phyloP scores from a whole-genome alignment of 2,329 filamentous ascomycete species.

The Arachnomyces sp. region DNA sequence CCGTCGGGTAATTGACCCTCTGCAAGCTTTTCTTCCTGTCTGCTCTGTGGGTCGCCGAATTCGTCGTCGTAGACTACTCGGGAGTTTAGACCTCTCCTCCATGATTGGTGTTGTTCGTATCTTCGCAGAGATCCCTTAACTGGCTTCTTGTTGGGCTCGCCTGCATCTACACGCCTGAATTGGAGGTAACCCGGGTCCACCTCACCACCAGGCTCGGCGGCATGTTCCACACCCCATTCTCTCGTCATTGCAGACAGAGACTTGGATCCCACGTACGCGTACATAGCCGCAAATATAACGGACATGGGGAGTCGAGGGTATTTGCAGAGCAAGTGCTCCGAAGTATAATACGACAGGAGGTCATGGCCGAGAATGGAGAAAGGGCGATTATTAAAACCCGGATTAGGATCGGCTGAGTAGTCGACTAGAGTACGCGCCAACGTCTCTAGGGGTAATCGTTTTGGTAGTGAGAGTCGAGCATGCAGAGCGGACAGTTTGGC shows the following conservation, averaged over 20 bases:
- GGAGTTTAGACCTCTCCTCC: conserved; percentile 63
- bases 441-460: conserved; percentile 73
- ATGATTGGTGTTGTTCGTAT: conserved; percentile 48
- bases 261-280: conserved; percentile 69
- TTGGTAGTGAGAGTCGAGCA: conserved; percentile 73
- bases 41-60: conserved; percentile 59
- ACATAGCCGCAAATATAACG: conserved; percentile 79
- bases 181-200: conserved; percentile 88
- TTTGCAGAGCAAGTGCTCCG: conserved; percentile 78
- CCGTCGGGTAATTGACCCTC: conserved; percentile 17
- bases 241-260: conserved; percentile 64
- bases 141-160: conserved; percentile 31
- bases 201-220: conserved; percentile 78
- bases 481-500: conserved; percentile 90
- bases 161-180: conserved; percentile 50
- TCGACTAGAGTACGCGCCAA: conserved; percentile 81
- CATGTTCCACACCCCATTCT: conserved; percentile 87
- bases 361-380: conserved; percentile 73
- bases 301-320: conserved; percentile 85
- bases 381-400: conserved; percentile 79
- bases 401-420: conserved; percentile 68
- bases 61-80: conserved; percentile 74
- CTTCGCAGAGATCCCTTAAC: conserved; percentile 34
- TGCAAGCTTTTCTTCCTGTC: conserved; percentile 7
- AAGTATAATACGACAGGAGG: conserved; percentile 78